A percentile compares a stretch with the other conserved stretches of the same genome.
Conservation (phyloP, 2,329 filamentous ascomycete species). For the Penicillium sumatraense region DNA sequence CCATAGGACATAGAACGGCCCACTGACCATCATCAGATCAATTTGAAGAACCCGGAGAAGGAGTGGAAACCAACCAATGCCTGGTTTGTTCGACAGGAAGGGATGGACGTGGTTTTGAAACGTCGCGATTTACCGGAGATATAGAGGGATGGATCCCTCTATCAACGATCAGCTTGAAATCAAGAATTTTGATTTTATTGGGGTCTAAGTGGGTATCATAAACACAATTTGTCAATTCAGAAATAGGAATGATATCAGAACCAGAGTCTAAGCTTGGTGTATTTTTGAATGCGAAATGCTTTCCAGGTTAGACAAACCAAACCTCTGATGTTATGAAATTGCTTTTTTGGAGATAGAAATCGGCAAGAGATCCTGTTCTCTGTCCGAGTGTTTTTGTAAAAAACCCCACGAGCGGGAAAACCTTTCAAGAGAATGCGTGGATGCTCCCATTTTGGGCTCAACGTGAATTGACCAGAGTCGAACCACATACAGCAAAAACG, state of each 20-base stretch:
- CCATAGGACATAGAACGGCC: not conserved
- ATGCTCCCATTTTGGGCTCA: slow-evolving; percentile 54
- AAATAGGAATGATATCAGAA: not conserved
- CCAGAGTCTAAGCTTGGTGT: not conserved
- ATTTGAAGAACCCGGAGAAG: slow-evolving; percentile 17
- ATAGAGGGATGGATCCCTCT: too few species aligned
- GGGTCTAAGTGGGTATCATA: too few species aligned
- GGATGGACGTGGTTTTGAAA: slow-evolving; percentile 35
- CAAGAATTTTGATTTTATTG: too few species aligned
- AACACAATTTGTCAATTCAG: too few species aligned
- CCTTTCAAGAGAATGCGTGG: slow-evolving; percentile 30
- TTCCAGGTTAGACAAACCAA: too few species aligned
- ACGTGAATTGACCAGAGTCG: slow-evolving; percentile 59
- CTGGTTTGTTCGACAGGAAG: slow-evolving; percentile 55
- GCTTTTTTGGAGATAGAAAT: not conserved
- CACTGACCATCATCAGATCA: slow-evolving; percentile 14
- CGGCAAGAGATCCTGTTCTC: not conserved
- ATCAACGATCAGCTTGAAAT: not conserved
- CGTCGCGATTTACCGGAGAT: slow-evolving; percentile 3
- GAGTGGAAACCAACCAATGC: slow-evolving; percentile 46
- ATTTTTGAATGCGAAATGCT: too few species aligned
- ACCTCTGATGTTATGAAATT: not conserved
- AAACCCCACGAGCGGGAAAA: slow-evolving; percentile 26
- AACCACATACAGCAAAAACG: slow-evolving; percentile 52
- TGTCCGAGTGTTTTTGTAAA: not conserved